phyloP scores from a whole-genome alignment of 1,139 yeast genomes.

The Lodderomyces parapsilosis region DNA sequence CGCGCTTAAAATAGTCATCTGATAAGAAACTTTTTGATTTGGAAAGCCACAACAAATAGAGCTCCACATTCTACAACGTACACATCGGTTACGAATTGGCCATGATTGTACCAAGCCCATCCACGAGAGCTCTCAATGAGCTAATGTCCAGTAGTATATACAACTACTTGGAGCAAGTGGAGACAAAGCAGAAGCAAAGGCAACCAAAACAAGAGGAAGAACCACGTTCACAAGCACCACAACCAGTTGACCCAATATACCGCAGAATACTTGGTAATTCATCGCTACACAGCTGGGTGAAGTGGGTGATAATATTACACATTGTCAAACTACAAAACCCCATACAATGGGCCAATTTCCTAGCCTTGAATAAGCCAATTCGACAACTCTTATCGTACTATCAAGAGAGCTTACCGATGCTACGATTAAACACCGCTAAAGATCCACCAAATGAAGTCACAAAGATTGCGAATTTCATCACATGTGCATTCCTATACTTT shows the following conservation, averaged over 20 bases:
- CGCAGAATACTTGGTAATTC: slow-evolving; percentile 3
- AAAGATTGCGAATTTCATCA: slow-evolving; percentile 28
- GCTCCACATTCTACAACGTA: not conserved
- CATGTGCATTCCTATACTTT: slow-evolving; percentile 28
- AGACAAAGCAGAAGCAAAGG: not conserved
- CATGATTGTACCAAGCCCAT: slow-evolving; percentile 1
- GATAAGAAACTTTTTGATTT: not conserved
- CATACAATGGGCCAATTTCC: slow-evolving; percentile 31
- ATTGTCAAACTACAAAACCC: slow-evolving; percentile 27
- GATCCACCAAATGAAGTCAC: slow-evolving; percentile 1
- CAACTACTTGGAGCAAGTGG: slow-evolving; percentile 2
- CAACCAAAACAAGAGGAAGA: not conserved
- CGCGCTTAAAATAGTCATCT: not conserved
- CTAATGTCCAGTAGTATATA: slow-evolving; percentile 7
- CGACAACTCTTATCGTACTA: slow-evolving; percentile 13
- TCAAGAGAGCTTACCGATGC: slow-evolving; percentile 3
- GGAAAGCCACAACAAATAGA: not conserved
- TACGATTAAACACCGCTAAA: not conserved
- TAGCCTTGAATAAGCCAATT: slow-evolving; percentile 33
- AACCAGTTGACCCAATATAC: not conserved
- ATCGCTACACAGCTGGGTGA: slow-evolving; percentile 24
- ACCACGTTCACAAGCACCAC: not conserved
- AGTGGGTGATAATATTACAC: slow-evolving; percentile 29
- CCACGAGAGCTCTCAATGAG: slow-evolving; percentile 1
- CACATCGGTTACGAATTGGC: not conserved